Percentiles rank a stretch among this genome's conserved stretches.
Evolutionary conservation across 805 yeast species (phyloP).

Genomic region (Myxozyma nipponensis): DNA sequence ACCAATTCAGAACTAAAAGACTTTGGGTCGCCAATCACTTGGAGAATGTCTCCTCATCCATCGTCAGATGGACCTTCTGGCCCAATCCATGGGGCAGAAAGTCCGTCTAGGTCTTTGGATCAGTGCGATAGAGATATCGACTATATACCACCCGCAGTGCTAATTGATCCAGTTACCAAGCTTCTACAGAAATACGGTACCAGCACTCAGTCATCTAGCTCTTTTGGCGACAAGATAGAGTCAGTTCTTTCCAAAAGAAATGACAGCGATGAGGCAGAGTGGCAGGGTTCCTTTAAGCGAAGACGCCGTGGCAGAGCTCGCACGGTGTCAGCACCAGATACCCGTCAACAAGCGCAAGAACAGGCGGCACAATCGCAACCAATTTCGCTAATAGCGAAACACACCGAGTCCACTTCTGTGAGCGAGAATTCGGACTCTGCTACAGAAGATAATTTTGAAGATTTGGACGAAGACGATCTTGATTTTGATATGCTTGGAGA

Average conservation of each 20-base stretch:
- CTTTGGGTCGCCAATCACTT: too few species aligned
- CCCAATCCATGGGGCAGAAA: too few species aligned
- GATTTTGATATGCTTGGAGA: conserved; percentile 9
- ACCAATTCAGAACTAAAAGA: too few species aligned
- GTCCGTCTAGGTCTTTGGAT: too few species aligned
- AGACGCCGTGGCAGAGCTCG: conserved; percentile 3
- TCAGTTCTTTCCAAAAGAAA: too few species aligned
- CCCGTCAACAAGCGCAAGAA: not conserved
- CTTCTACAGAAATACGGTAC: conserved; percentile 9
- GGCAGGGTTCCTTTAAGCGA: conserved; percentile 12
- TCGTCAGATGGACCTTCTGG: conserved; percentile 21
- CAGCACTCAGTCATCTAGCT: conserved; percentile 1
- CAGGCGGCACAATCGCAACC: not conserved
- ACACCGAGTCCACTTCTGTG: not conserved
- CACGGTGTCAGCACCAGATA: not conserved
- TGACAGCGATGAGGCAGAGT: too few species aligned
- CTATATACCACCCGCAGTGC: not conserved
- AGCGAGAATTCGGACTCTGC: not conserved
- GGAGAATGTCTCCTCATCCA: conserved; percentile 14
- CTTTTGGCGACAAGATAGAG: not conserved
- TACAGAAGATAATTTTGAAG: not conserved
- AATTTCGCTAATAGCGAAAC: not conserved
- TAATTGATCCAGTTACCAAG: conserved; percentile 21
- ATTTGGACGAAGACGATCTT: conserved; percentile 9
- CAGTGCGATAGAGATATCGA: too few species aligned